Evolutionary conservation across 495 filamentous ascomycete genomes (phyloP).

Genomic region (Alectoria sarmentosa): DNA sequence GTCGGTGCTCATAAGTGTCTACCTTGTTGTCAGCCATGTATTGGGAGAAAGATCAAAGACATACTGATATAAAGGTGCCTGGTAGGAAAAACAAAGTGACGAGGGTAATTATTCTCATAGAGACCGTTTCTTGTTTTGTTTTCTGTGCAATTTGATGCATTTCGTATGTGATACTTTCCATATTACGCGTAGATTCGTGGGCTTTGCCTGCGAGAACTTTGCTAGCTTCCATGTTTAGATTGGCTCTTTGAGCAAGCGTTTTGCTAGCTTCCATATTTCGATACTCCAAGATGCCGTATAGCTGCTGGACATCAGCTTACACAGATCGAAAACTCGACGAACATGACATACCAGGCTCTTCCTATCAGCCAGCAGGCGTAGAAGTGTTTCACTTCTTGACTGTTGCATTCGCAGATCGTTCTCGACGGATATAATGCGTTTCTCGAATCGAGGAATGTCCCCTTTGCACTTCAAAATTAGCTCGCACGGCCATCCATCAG

Average conservation of each 20-base stretch:
- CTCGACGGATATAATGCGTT: neutral
- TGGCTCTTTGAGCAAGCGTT: conserved; percentile 1
- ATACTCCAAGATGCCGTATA: conserved; percentile 11
- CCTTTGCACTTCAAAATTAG: neutral
- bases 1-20: conserved; percentile 19
- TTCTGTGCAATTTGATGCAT: conserved; percentile 15
- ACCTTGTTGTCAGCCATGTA: neutral
- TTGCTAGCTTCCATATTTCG: conserved; percentile 10
- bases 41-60: neutral
- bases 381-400: conserved; percentile 7
- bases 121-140: conserved; percentile 17
- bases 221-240: conserved; percentile 5
- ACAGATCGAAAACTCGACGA: neutral
- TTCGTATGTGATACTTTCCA: conserved; percentile 7
- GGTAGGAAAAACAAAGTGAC: conserved; percentile 16
- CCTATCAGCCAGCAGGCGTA: conserved; percentile 10
- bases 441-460: conserved; percentile 8
- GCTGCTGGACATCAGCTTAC: neutral
- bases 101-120: conserved; percentile 18
- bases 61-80: conserved; percentile 16
- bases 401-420: conserved; percentile 9
- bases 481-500: neutral
- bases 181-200: conserved; percentile 1
- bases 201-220: conserved; percentile 4
- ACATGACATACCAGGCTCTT: conserved; percentile 9